Percentiles rank a stretch among this genome's conserved stretches.
Conservation (phyloP, 2,329 filamentous ascomycete genomes). For the Epichloe sp. region DNA sequence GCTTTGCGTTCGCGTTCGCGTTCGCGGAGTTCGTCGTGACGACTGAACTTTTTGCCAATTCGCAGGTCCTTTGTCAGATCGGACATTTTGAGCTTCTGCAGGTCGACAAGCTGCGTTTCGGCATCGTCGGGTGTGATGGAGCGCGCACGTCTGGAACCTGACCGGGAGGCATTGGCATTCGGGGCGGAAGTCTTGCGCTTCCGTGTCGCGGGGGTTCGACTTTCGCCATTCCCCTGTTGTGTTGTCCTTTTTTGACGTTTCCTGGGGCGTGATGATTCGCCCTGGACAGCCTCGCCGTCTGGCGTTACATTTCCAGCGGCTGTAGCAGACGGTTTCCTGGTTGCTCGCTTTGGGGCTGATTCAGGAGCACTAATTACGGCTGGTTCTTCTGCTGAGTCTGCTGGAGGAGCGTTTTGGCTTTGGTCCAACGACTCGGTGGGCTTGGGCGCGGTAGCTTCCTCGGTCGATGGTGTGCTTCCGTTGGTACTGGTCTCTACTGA, state of each 20-base stretch:
- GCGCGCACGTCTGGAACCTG: conserved; percentile 24
- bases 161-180: conserved; percentile 11
- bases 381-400: background rate
- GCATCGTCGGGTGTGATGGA: conserved; percentile 50
- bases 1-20: conserved; percentile 47
- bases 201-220: conserved; percentile 11
- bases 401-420: background rate
- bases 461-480: background rate
- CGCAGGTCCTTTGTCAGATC: conserved; percentile 57
- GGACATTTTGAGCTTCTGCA: conserved; percentile 54
- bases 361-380: conserved; percentile 5
- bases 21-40: conserved; percentile 58
- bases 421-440: background rate
- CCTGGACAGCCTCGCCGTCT: background rate
- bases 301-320: conserved; percentile 9
- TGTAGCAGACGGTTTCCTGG: conserved; percentile 7
- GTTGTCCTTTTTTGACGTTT: conserved; percentile 21
- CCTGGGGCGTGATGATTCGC: conserved; percentile 11
- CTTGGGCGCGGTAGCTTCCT: background rate
- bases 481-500: conserved; percentile 2
- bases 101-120: conserved; percentile 49
- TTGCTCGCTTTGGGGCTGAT: conserved; percentile 6
- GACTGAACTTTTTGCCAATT: conserved; percentile 64
- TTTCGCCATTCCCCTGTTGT: conserved; percentile 10
- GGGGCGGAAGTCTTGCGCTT: conserved; percentile 16